These are phyloP conservation scores for Plicaturopsis crispa DNA, from an alignment of 768 basidiomycete species.

Conservation along the genomic window DNA sequence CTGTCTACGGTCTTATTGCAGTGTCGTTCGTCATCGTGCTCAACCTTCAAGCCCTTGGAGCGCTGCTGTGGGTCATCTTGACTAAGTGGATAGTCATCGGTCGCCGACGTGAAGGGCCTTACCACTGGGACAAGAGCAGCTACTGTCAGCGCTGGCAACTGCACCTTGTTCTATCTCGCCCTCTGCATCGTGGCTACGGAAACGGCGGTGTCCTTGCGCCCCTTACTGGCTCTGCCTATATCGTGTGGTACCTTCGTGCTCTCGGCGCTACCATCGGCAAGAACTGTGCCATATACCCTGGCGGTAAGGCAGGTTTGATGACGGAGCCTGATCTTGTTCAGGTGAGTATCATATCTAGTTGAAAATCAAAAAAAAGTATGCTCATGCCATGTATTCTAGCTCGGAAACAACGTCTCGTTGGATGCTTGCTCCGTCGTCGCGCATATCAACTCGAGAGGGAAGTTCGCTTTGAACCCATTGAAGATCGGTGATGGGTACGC, in stretches of 20 bases:
- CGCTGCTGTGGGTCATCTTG: constrained; percentile 31
- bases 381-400: too few relatives aligned
- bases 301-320: constrained; percentile 34
- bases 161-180: constrained; percentile 29
- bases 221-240: constrained; percentile 32
- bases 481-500: constrained; percentile 31
- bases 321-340: constrained; percentile 40
- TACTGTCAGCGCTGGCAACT: constrained; percentile 46
- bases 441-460: constrained; percentile 39
- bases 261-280: constrained; percentile 36
- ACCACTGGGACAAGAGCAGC: constrained; percentile 38
- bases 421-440: constrained; percentile 41
- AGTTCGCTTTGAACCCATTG: constrained; percentile 34
- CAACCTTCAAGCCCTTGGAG: constrained; percentile 27
- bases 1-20: constrained; percentile 32
- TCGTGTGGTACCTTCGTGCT: constrained; percentile 37
- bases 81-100: constrained; percentile 39
- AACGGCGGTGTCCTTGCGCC: constrained; percentile 31
- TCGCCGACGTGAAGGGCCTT: constrained; percentile 27
- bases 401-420: constrained; percentile 35
- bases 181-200: constrained; percentile 34
- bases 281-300: constrained; percentile 32
- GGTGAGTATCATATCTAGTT: too few relatives aligned
- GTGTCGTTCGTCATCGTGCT: constrained; percentile 29
- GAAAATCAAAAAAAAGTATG: too few relatives aligned